Conservation (phyloP, 495 filamentous ascomycete genomes). For the Durotheca rogersii region DNA sequence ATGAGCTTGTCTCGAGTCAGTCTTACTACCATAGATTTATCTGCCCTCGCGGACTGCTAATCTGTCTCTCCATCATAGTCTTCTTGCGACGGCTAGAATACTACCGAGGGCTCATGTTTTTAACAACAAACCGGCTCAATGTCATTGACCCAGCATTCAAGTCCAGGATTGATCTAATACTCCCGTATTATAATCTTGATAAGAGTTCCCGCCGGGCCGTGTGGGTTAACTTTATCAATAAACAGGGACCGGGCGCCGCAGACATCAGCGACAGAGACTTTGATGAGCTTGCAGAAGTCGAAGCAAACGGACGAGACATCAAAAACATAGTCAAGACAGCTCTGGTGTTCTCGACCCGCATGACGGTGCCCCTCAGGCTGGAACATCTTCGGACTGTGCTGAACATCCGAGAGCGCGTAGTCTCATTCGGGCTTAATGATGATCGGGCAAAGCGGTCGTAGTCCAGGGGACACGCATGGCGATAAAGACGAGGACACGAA, state of each 20-base stretch:
- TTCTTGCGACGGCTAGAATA: slow-evolving; percentile 53
- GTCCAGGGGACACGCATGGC: too few species aligned
- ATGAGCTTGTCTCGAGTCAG: slow-evolving; percentile 54
- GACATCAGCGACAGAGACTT: slow-evolving; percentile 25
- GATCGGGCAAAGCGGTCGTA: too few species aligned
- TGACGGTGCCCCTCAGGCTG: neutral
- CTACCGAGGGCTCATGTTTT: slow-evolving; percentile 60
- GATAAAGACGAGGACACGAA: too few species aligned
- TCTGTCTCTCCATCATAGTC: too few species aligned
- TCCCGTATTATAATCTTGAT: slow-evolving; percentile 50
- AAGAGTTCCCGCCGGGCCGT: slow-evolving; percentile 31
- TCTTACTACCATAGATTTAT: too few species aligned
- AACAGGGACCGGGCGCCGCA: slow-evolving; percentile 4
- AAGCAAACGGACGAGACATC: slow-evolving; percentile 48
- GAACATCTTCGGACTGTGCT: neutral
- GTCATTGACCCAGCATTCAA: slow-evolving; percentile 54
- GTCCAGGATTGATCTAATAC: slow-evolving; percentile 52
- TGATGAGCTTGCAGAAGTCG: slow-evolving; percentile 39
- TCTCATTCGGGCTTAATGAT: too few species aligned
- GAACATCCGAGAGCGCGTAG: too few species aligned
- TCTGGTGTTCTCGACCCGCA: neutral
- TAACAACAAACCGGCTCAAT: slow-evolving; percentile 54
- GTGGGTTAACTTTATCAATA: slow-evolving; percentile 36
- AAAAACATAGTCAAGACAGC: slow-evolving; percentile 55
- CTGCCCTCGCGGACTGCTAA: too few species aligned